These are phyloP conservation scores for carrot (Daucus carota) DNA, from an alignment of 129 eudicot species.

Conservation along the genomic window DNA sequence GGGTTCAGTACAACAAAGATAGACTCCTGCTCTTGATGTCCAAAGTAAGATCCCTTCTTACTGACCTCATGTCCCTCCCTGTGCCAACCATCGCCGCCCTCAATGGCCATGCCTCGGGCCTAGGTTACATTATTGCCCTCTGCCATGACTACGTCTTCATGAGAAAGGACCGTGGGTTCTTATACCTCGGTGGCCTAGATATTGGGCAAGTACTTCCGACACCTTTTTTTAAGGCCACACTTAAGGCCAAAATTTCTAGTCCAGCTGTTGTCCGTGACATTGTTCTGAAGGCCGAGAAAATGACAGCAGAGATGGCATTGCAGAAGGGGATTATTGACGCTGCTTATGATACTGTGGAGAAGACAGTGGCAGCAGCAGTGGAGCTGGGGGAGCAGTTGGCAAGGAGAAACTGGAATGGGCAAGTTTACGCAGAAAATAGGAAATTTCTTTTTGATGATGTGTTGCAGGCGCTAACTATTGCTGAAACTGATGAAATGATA, in stretches of 20 bases:
- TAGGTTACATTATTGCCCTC: conserved; percentile 44
- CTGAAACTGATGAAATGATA: conserved; percentile 34
- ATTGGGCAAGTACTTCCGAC: conserved; percentile 27
- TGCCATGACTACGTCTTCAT: conserved; percentile 65
- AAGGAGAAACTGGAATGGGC: conserved; percentile 53
- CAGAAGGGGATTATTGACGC: conserved; percentile 53
- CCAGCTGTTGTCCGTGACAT: conserved; percentile 44
- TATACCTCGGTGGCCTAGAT: conserved; percentile 68
- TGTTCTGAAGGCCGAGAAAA: conserved; percentile 40
- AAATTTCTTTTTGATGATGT: conserved; percentile 33
- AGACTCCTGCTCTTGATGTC: conserved; percentile 30
- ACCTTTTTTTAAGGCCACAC: conserved; percentile 22
- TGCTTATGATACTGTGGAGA: conserved; percentile 44
- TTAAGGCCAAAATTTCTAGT: conserved; percentile 36
- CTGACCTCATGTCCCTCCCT: conserved; percentile 50
- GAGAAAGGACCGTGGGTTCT: conserved; percentile 58
- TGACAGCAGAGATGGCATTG: conserved; percentile 52
- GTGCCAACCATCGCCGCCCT: conserved; percentile 85
- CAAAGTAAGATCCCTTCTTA: conserved; percentile 44
- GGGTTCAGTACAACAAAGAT: conserved; percentile 33
- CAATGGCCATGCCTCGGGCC: conserved; percentile 66
- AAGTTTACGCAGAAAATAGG: conserved; percentile 40
- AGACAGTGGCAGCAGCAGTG: conserved; percentile 58
- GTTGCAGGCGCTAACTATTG: conserved; percentile 25
- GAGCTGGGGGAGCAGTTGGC: conserved; percentile 40